Evolutionary conservation across 202 grass and related monocot species (phyloP).

Genomic region (Elaeis oleifera): DNA sequence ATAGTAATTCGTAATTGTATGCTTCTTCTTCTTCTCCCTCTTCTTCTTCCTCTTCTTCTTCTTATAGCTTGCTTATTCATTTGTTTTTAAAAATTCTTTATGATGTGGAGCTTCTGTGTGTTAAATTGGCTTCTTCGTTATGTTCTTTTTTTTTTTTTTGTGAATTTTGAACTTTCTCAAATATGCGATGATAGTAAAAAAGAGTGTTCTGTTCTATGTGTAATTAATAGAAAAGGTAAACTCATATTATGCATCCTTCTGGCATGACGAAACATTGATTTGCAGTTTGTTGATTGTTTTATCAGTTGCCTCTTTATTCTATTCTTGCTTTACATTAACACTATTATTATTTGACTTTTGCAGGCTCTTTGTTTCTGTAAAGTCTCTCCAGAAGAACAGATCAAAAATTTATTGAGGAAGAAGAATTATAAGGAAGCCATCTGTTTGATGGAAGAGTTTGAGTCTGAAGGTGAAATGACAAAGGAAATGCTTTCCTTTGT

Average conservation of each 20-base stretch:
- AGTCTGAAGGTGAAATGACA: slow-evolving; percentile 74
- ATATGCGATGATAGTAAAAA: no score
- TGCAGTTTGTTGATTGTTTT: neutral
- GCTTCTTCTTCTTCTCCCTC: neutral
- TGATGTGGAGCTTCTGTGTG: no score
- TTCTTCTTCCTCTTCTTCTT: neutral
- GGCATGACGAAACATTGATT: no score
- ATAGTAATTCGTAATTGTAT: slow-evolving; percentile 1
- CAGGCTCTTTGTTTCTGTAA: slow-evolving; percentile 75
- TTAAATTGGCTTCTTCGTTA: no score
- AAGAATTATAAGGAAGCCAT: slow-evolving; percentile 73
- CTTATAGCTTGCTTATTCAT: neutral
- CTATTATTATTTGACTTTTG: slow-evolving; percentile 13
- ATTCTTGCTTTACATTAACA: slow-evolving; percentile 6
- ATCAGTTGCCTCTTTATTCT: neutral
- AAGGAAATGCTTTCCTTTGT: slow-evolving; percentile 81
- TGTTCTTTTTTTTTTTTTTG: no score
- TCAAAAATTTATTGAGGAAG: slow-evolving; percentile 63
- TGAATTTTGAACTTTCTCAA: no score
- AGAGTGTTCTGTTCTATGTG: no score
- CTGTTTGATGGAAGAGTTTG: slow-evolving; percentile 61
- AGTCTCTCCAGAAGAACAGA: slow-evolving; percentile 71
- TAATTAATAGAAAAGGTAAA: no score
- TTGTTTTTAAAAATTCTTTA: no score
- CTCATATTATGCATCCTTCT: neutral